phyloP scores from a whole-genome alignment of 306 rosid genomes.

The Delonix regia region DNA sequence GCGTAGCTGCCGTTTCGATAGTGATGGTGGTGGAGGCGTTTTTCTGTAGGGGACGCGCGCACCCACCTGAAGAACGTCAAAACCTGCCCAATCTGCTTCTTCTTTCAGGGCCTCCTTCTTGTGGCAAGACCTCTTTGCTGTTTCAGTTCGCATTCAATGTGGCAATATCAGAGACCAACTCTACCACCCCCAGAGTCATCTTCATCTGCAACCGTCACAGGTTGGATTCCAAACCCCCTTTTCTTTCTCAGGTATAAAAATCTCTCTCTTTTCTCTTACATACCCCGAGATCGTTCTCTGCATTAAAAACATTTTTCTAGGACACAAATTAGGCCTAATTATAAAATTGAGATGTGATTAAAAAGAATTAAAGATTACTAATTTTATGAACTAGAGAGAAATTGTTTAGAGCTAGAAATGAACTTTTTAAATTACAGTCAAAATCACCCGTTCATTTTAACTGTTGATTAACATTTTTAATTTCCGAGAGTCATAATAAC shows the following conservation, averaged over 20 bases:
- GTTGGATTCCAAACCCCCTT: slow-evolving; percentile 78
- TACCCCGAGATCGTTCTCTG: background rate
- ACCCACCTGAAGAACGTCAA: slow-evolving; percentile 21
- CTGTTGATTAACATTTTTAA: no score
- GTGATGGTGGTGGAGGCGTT: slow-evolving; percentile 64
- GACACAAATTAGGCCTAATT: background rate
- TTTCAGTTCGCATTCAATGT: slow-evolving; percentile 84
- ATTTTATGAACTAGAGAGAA: background rate
- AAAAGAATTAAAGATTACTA: background rate
- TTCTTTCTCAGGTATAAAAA: slow-evolving; percentile 73
- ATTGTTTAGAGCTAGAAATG: background rate
- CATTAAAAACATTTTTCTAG: background rate
- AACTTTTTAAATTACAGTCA: background rate
- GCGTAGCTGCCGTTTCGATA: background rate
- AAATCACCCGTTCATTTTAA: background rate
- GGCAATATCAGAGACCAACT: slow-evolving; percentile 35
- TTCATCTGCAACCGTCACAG: slow-evolving; percentile 68
- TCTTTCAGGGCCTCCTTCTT: slow-evolving; percentile 90
- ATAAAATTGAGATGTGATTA: background rate
- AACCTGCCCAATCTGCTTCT: slow-evolving; percentile 46
- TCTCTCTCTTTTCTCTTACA: background rate
- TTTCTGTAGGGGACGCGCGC: slow-evolving; percentile 49
- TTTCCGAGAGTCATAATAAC: background rate
- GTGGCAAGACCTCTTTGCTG: slow-evolving; percentile 82
- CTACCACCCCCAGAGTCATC: slow-evolving; percentile 46